Evolutionary conservation across 768 basidiomycete genomes (phyloP).

Genomic region (Pleurotus salmoneostramineus): DNA sequence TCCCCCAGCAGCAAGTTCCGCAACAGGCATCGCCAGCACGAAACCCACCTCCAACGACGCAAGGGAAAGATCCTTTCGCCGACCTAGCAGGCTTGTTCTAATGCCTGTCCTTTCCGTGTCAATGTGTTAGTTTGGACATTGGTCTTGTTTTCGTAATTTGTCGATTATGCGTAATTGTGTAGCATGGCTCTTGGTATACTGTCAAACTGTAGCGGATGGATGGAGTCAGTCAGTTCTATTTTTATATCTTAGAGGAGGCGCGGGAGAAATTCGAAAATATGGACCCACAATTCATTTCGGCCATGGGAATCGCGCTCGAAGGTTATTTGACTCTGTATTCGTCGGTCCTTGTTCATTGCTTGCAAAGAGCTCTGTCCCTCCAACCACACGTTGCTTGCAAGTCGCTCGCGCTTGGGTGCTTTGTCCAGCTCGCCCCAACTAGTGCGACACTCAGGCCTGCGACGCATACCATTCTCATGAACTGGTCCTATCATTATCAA

Average conservation of each 20-base stretch:
- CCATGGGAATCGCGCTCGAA: not conserved
- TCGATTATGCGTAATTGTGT: not conserved
- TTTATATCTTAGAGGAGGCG: not conserved
- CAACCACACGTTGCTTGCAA: not conserved
- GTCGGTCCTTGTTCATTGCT: not conserved
- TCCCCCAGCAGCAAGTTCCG: constrained; percentile 12
- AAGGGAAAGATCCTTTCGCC: constrained; percentile 79
- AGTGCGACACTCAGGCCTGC: no score
- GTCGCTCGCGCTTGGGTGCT: not conserved
- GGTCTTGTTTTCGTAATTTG: not conserved
- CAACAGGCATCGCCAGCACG: constrained; percentile 18
- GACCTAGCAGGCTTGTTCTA: constrained; percentile 77
- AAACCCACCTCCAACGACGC: constrained; percentile 19
- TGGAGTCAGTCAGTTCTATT: not conserved
- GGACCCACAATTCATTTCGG: constrained; percentile 5
- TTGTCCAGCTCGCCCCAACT: no score
- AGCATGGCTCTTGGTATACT: not conserved
- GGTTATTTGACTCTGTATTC: not conserved
- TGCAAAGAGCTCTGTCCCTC: not conserved
- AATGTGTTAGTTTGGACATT: not conserved
- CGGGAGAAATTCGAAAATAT: not conserved
- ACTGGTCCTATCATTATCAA: no score
- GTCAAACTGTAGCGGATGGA: not conserved
- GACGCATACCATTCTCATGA: no score
- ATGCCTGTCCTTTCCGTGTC: not conserved